Conservation (phyloP, 2,329 filamentous ascomycete species). For the Huntiella decipiens region DNA sequence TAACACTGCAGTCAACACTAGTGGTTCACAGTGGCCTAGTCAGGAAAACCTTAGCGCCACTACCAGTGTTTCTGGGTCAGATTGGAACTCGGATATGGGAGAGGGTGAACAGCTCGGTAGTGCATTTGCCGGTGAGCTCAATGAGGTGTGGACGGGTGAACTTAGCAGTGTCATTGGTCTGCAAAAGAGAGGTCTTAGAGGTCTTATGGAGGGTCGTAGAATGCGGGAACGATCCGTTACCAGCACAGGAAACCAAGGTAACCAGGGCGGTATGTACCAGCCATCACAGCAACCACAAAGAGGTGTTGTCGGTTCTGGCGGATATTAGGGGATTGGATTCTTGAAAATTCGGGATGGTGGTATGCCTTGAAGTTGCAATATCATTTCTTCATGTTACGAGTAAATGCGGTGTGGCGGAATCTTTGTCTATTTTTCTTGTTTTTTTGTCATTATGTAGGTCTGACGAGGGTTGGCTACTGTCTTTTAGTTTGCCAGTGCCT, state of each 20-base stretch:
- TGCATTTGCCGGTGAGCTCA: constrained; percentile 5
- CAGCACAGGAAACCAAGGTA: constrained; percentile 16
- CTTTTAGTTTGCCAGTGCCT: background rate
- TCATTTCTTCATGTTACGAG: background rate
- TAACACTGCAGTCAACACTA: constrained; percentile 24
- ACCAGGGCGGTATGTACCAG: constrained; percentile 16
- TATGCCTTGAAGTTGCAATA: too few species aligned
- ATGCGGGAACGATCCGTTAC: constrained; percentile 54
- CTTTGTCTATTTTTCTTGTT: background rate
- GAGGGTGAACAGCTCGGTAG: constrained; percentile 29
- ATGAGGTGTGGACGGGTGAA: constrained; percentile 62
- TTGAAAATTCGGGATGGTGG: background rate
- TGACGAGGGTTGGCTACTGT: background rate
- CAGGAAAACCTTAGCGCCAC: constrained; percentile 32
- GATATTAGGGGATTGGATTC: background rate
- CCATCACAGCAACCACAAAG: constrained; percentile 14
- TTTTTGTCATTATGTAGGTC: background rate
- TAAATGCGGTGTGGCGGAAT: background rate
- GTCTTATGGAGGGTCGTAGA: constrained; percentile 82
- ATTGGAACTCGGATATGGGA: constrained; percentile 37
- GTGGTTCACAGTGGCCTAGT: constrained; percentile 17
- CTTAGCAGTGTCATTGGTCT: constrained; percentile 80
- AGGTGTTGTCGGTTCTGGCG: constrained; percentile 26
- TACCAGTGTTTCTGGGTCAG: constrained; percentile 32
- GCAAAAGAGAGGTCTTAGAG: constrained; percentile 80